Evolutionary conservation across 805 yeast species (phyloP), one percentile per base, ranked within the genome.

Genomic region (Yarrowia porcina): DNA sequence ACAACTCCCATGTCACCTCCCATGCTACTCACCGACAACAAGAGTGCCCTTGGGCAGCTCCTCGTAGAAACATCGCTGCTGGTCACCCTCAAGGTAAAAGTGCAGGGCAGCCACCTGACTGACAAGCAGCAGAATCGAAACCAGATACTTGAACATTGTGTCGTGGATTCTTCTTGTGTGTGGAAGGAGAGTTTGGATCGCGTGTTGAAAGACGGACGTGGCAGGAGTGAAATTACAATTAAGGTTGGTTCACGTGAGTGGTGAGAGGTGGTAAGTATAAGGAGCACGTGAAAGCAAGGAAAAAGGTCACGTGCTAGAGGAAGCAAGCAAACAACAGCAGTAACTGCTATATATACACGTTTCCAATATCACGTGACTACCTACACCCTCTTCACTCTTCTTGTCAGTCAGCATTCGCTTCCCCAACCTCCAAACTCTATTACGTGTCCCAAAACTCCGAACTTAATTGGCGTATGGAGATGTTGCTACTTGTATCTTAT

Each of bases 1-100:
- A 41, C 13, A n/a, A n/a, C n/a, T n/a, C 28, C 9, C 27, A 20
- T 13, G 8, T 4, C 45, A 41, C 18, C 7, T 9, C 18, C 13
- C 15, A 7, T 17, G 15, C 7, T 33, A 67, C 76, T 70, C 78
- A 63, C 93, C 96, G 64, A 88, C 88, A 21, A 92, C 87, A 64
- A 93, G 80, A n/a, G 96, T 84, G 68, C 86, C 88, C 66, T 81
- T 79, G 17, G 89, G 85, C 65, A 93, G 78, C 65, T 88, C 96
- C 71, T 92, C 94, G 70, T 77, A 87, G 73, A 93, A 93, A 75
- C 98, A 94, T 68, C 84, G 84, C 52, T 74, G 74, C 45, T 84
- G 81, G 32, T 87, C 91, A 1, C 92, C 87, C 12, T 83, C 83
- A 61, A 90, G 77, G 73, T 90, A 92, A 73, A 90, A 85, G 74